Percentiles rank a stretch among this genome's conserved stretches.
These are phyloP conservation scores for Cutaneotrichosporon sp. DNA, from an alignment of 1,284 basidiomycete species.

Conservation along the genomic window DNA sequence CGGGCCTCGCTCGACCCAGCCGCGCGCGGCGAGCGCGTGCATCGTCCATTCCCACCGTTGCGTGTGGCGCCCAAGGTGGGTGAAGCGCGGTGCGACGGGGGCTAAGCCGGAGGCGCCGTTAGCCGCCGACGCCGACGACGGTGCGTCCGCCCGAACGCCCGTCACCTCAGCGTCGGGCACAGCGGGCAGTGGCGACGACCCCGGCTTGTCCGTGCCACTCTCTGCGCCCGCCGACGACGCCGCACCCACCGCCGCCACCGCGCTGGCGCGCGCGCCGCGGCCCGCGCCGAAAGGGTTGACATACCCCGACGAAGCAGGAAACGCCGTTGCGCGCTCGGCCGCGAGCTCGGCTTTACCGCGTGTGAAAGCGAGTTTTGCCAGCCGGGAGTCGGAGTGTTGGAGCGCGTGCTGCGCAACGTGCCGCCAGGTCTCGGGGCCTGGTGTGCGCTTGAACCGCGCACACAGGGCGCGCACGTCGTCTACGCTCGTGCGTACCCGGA, in stretches of 20 bases:
- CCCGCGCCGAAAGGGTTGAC: neutral
- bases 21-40: neutral
- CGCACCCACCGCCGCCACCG: neutral
- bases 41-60: conserved; percentile 7
- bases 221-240: no score
- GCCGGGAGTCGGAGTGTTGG: conserved; percentile 1
- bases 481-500: conserved; percentile 9
- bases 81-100: neutral
- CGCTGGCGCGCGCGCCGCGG: neutral
- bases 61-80: conserved; percentile 4
- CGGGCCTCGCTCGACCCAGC: conserved; percentile 5
- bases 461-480: neutral
- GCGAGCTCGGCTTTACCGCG: neutral
- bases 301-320: no score
- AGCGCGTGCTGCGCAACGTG: conserved; percentile 17
- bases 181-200: no score
- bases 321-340: neutral
- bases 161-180: no score
- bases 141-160: no score
- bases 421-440: conserved; percentile 28
- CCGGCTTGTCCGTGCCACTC: no score
- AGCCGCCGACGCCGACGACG: no score
- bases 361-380: conserved; percentile 4
- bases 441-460: conserved; percentile 9
- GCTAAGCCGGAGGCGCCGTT: no score